Percentiles rank a stretch among this genome's conserved stretches.
phyloP scores from a whole-genome alignment of 208 protist genomes.

The Trypanosoma scelopori region DNA sequence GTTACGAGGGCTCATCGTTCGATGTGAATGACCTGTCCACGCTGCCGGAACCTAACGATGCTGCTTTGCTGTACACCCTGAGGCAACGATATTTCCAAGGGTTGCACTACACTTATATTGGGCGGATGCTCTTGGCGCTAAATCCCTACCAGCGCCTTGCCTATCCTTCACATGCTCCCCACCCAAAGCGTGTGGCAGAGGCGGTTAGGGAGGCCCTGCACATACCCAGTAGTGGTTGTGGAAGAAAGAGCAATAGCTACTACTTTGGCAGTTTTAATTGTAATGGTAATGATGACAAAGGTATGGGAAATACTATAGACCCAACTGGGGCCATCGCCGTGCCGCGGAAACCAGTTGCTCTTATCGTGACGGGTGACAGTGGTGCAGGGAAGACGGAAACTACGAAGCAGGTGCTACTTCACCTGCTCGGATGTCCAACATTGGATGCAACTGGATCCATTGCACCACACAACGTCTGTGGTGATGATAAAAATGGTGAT shows the following conservation, averaged over 20 bases:
- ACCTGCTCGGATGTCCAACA: conserved; percentile 3
- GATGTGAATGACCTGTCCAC: conserved; percentile 19
- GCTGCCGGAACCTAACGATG: conserved; percentile 14
- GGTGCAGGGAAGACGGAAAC: conserved; percentile 78
- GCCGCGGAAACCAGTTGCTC: background rate
- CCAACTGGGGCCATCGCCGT: background rate
- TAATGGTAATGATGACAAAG: background rate
- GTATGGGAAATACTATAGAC: background rate
- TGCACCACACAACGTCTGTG: background rate
- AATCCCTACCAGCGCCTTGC: conserved; percentile 23
- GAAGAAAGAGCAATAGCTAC: background rate
- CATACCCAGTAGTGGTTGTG: background rate
- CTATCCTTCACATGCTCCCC: conserved; percentile 22
- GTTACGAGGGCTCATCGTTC: conserved; percentile 19
- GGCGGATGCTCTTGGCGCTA: conserved; percentile 18
- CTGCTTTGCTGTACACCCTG: conserved; percentile 24
- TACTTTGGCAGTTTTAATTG: background rate
- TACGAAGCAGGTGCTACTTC: conserved; percentile 18
- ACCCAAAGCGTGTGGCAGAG: conserved; percentile 14
- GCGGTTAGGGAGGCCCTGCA: background rate
- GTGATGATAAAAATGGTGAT: background rate
- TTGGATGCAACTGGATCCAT: background rate
- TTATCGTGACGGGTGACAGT: conserved; percentile 57
- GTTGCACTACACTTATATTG: conserved; percentile 25
- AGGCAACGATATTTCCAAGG: conserved; percentile 19